Conservation (phyloP, 345 rosid genomes). For the Linum tenue region DNA sequence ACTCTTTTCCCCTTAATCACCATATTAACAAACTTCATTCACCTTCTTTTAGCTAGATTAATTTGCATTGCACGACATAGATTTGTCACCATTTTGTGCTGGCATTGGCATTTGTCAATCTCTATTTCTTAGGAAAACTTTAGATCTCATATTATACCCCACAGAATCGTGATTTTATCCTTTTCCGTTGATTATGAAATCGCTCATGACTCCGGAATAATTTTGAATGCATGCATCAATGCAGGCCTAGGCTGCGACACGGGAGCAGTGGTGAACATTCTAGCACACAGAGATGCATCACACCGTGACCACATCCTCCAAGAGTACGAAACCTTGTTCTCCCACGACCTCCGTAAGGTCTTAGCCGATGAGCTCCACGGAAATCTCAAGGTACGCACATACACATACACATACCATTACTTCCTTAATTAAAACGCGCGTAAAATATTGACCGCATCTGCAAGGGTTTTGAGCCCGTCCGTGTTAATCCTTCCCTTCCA, state of each 20-base stretch:
- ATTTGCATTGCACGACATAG: not conserved
- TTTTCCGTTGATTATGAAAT: not conserved
- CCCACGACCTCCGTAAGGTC: slow-evolving; percentile 39
- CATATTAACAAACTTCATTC: not conserved
- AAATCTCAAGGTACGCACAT: slow-evolving; percentile 38
- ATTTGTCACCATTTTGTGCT: too few relatives aligned
- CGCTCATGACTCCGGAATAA: too few relatives aligned
- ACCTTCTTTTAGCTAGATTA: not conserved
- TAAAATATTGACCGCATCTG: too few relatives aligned
- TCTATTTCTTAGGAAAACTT: too few relatives aligned
- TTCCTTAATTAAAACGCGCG: too few relatives aligned
- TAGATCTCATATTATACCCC: too few relatives aligned
- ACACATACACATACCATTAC: too few relatives aligned
- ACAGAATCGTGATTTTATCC: not conserved
- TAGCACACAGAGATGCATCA: slow-evolving; percentile 39
- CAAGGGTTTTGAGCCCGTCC: too few relatives aligned
- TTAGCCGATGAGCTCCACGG: slow-evolving; percentile 53
- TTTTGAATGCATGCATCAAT: not conserved
- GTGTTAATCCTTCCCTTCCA: slow-evolving; percentile 7
- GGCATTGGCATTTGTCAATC: too few relatives aligned
- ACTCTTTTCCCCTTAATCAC: not conserved
- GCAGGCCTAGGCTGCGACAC: slow-evolving; percentile 52
- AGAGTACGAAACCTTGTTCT: slow-evolving; percentile 42
- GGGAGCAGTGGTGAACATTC: slow-evolving; percentile 34
- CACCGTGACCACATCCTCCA: slow-evolving; percentile 52